Evolutionary conservation across 176 grass and related monocot genomes (phyloP), one percentile per base, ranked within the genome.

Genomic region (Phragmites australis): DNA sequence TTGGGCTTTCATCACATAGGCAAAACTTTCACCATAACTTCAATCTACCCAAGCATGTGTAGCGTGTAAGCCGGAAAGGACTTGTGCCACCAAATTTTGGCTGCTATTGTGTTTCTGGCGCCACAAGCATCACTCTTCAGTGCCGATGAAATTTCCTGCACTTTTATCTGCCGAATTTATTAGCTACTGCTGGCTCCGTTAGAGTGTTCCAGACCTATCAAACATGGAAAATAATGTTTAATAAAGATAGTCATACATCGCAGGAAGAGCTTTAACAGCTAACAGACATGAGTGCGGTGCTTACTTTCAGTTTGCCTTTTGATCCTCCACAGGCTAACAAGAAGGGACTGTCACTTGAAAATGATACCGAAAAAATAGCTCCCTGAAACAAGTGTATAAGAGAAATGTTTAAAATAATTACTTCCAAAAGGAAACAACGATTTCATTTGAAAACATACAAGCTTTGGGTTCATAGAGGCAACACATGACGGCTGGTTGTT

Each of bases 241-340:
- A 44, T 19, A 32, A 45, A 65, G 65, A 49, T 9, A 22, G 53
- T 6, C 25, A 32, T 59, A n/a, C 21, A 69, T 17, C 3, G 27
- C 21, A 34, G 29, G 9, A 2, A 26, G 17, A 50, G n/a, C 6
- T 63, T 30, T 1, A 30, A 30, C 48, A 63, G 32, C 8, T 3
- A 9, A 9, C 6, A 62, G 1, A 30, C 14, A 79, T 1, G 68
- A 52, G 22, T 16, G 2, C 70, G 50, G 18, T 49, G 65, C 87
- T 79, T 87, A 91, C 92, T 4, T 87, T 82, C 2, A 91, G 62
- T 89, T 69, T 85, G 41, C 92, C 92, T 80, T 94, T 94, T 31
- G 89, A 91, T 45, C 92, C 92, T 79, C 86, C 89, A 53, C 87
- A 84, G 15, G 92, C 89, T 70, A 94, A 66, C 73, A 82, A 84